Conservation (phyloP, 305 asterid species). For the Fraxinus paxiana region DNA sequence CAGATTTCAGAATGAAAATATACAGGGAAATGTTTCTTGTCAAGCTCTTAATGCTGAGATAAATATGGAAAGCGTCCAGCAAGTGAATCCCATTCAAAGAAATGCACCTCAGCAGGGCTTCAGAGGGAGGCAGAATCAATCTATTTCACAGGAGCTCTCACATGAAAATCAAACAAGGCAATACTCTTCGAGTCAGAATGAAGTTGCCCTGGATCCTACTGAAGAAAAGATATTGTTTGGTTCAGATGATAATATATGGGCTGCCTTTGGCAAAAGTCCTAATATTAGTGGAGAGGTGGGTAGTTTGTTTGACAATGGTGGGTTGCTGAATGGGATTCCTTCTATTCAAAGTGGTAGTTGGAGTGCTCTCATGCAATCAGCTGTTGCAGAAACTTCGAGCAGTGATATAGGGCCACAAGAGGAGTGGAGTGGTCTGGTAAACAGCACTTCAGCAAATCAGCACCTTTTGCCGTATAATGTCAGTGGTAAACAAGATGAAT, state of each 20-base stretch:
- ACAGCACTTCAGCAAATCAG: constrained; percentile 44
- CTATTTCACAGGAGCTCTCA: constrained; percentile 36
- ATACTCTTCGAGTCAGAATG: constrained; percentile 43
- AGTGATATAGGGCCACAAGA: constrained; percentile 54
- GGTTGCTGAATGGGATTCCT: constrained; percentile 42
- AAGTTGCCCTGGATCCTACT: constrained; percentile 71
- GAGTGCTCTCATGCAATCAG: constrained; percentile 95
- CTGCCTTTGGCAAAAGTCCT: constrained; percentile 62
- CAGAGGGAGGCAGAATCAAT: constrained; percentile 41
- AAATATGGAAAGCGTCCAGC: constrained; percentile 46
- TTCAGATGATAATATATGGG: constrained; percentile 82
- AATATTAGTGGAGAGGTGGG: constrained; percentile 49
- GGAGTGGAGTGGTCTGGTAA: constrained; percentile 65
- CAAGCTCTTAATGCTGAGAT: constrained; percentile 33
- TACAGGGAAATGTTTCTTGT: constrained; percentile 39
- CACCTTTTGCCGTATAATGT: constrained; percentile 29
- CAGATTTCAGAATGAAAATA: constrained; percentile 49
- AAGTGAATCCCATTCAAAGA: constrained; percentile 42
- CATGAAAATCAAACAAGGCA: constrained; percentile 35
- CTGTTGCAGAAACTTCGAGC: constrained; percentile 76
- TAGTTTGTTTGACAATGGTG: constrained; percentile 47
- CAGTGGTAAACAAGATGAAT: constrained; percentile 35
- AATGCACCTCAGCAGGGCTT: constrained; percentile 37
- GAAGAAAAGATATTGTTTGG: constrained; percentile 89
- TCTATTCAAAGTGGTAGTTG: constrained; percentile 78